Base-by-base conservation (phyloP, 2,329 filamentous ascomycete genomes). In the Ascochyta viciae-villosae region DNA sequence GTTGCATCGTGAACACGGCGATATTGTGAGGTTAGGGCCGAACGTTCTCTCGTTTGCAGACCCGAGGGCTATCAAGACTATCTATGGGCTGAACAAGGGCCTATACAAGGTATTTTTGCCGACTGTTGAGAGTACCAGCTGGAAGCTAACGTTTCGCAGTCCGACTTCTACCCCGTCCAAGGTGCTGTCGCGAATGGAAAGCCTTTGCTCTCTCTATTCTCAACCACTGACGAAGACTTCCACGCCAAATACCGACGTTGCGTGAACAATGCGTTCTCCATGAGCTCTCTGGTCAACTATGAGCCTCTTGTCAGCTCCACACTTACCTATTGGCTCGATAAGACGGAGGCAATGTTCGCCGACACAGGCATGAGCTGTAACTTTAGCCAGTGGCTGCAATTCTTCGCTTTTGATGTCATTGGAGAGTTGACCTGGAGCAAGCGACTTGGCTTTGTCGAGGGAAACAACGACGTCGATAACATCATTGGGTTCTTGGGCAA, bases 1-100 rank as follows among this genome's bases (percentile, higher is more conserved):
- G 8, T 80, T 95, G 0, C 91, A 95, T 71, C 81, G 82, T 13
- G 82, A 90, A 64, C 82, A 91, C 76, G 91, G 91, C 42, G 85
- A 89, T 67, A 81, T 94, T 3, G 89, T 95, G 1, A 83, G 91
- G 1, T 76, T 92, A 3, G 91, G 90, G 0, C 91, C 91, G 1
- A 92, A 92, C 60, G 79, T 80, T 0, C 75, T 95, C 1, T 91
- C 89, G 0, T 92, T 95, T 67, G 84, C 88, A 3, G 84, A 91
- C 62, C 89, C 91, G 0, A 84, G 84, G 55, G 89, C 89, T 0
- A 80, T 94, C 63, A 90, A 90, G 75, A 79, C 80, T 10, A 93
- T 95, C 40, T 96, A 95, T 72, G 90, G 90, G 0, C 76, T 94
- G 39, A 94, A 93, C 72, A 93, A 93, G 74, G 89, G 90, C 0